Conservation (phyloP, 1,284 basidiomycete species). For the Puccinia coronata region DNA sequence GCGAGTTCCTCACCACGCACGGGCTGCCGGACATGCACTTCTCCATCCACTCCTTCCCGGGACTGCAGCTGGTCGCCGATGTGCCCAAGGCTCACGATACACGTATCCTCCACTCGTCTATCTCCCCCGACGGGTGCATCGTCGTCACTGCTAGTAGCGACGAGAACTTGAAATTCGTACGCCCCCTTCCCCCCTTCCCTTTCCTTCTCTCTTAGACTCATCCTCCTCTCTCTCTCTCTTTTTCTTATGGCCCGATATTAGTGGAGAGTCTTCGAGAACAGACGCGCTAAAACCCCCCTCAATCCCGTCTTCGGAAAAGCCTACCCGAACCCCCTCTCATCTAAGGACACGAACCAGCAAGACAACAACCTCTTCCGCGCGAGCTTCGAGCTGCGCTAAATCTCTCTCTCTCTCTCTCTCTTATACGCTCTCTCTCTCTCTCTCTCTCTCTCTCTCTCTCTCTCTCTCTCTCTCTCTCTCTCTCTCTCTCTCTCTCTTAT, state of each 20-base stretch:
- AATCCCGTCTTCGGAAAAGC: constrained; percentile 33
- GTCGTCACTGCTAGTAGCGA: constrained; percentile 87
- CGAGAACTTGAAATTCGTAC: constrained; percentile 81
- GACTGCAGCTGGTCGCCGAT: constrained; percentile 76
- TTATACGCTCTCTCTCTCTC: no score
- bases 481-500: no score
- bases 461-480: no score
- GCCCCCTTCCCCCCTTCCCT: neutral
- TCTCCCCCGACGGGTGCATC: constrained; percentile 82
- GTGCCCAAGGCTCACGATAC: constrained; percentile 89
- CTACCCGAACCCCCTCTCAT: neutral
- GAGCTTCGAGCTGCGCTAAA: constrained; percentile 19
- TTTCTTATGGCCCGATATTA: neutral
- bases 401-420: neutral
- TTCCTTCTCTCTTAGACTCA: neutral
- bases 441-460: no score
- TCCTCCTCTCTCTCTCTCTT: neutral
- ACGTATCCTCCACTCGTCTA: constrained; percentile 78
- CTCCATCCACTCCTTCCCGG: constrained; percentile 70
- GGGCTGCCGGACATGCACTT: constrained; percentile 77
- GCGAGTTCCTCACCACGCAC: constrained; percentile 89
- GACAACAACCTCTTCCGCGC: neutral
- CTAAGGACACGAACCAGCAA: constrained; percentile 20
- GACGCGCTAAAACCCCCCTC: neutral
- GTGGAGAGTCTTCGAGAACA: constrained; percentile 45